These are phyloP conservation scores for Ceratocystis papillata DNA, from an alignment of 2,329 filamentous ascomycete species.

Conservation along the genomic window DNA sequence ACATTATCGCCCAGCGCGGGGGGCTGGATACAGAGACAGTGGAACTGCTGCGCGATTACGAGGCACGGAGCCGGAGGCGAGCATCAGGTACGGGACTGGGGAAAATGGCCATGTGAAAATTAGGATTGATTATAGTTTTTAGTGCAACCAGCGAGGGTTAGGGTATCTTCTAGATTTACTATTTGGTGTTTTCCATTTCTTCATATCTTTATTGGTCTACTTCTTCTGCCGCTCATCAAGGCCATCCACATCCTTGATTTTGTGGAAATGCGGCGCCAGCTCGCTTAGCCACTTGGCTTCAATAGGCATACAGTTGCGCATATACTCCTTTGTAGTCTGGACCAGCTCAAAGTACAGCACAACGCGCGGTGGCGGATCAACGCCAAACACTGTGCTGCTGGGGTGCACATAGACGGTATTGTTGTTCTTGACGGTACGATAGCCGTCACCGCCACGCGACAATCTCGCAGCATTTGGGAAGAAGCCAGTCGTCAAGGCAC, in stretches of 20 bases:
- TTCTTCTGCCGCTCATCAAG: constrained; percentile 56
- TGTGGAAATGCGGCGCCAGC: constrained; percentile 89
- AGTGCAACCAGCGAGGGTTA: constrained; percentile 7
- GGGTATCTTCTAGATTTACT: constrained; percentile 4
- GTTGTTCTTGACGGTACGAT: constrained; percentile 83
- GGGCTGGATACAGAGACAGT: constrained; percentile 38
- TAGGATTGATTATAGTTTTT: neutral
- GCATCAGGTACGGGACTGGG: neutral
- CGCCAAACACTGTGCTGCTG: constrained; percentile 65
- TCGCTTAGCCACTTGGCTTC: constrained; percentile 77
- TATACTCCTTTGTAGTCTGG: constrained; percentile 81
- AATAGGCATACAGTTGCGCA: constrained; percentile 76
- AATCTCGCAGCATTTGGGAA: constrained; percentile 85
- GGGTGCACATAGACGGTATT: constrained; percentile 88
- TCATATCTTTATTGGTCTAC: constrained; percentile 24
- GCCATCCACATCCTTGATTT: constrained; percentile 76
- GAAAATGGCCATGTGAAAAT: neutral
- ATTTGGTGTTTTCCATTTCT: neutral
- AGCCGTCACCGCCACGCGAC: constrained; percentile 72
- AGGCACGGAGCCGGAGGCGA: neutral
- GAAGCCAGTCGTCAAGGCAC: constrained; percentile 82
- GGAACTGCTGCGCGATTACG: constrained; percentile 35
- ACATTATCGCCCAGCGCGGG: constrained; percentile 29
- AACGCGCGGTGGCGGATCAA: constrained; percentile 66
- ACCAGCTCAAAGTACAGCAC: constrained; percentile 80